Conservation (phyloP, 2,329 filamentous ascomycete species). For the Atkinsonella hypoxylon region DNA sequence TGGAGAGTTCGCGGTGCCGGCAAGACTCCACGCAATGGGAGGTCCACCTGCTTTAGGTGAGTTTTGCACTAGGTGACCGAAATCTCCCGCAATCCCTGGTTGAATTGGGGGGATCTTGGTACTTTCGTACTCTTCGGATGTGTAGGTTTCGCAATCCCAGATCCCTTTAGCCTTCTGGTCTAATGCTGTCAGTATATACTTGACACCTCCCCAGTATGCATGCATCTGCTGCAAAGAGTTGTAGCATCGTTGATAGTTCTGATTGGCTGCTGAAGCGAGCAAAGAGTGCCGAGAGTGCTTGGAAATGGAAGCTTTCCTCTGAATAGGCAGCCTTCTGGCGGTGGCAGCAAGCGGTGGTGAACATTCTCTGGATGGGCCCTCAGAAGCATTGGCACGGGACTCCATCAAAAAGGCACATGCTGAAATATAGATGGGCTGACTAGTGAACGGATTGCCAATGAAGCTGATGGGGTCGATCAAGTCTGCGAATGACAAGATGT, state of each 20-base stretch:
- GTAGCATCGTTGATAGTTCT: constrained; percentile 81
- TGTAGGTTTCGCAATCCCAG: constrained; percentile 60
- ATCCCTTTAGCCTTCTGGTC: constrained; percentile 84
- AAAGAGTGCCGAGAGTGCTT: constrained; percentile 56
- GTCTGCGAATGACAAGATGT: constrained; percentile 78
- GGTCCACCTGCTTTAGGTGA: constrained; percentile 33
- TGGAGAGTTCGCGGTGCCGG: constrained; percentile 75
- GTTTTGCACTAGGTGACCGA: constrained; percentile 29
- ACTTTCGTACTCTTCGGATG: constrained; percentile 65
- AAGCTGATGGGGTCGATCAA: constrained; percentile 77
- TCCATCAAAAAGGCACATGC: constrained; percentile 83
- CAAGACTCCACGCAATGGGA: constrained; percentile 73
- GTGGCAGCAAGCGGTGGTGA: constrained; percentile 29
- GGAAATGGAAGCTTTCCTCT: constrained; percentile 13
- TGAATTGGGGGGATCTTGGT: constrained; percentile 39
- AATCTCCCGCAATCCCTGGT: constrained; percentile 23
- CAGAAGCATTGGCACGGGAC: constrained; percentile 58
- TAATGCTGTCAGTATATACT: constrained; percentile 75
- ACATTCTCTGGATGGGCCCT: constrained; percentile 41
- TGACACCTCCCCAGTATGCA: constrained; percentile 73
- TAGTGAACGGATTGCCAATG: constrained; percentile 79
- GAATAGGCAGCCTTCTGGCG: constrained; percentile 5
- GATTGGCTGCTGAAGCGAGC: constrained; percentile 67
- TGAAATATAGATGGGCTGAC: constrained; percentile 83
- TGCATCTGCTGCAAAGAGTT: constrained; percentile 73